Percentiles rank a stretch among this genome's conserved stretches.
Conservation (phyloP, 352 stramenopile genomes). For the Sclerospora graminicola region DNA sequence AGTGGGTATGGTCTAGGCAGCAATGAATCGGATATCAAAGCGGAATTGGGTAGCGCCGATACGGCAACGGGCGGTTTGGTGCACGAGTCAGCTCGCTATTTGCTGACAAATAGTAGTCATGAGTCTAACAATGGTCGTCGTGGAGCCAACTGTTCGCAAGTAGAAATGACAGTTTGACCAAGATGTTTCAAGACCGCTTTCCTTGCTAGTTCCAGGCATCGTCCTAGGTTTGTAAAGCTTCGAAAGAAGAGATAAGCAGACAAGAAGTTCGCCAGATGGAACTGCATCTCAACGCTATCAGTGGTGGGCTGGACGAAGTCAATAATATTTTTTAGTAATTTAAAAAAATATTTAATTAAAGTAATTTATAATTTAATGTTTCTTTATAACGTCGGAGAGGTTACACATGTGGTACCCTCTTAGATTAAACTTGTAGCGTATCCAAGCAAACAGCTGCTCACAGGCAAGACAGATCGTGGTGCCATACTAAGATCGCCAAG, state of each 20-base stretch:
- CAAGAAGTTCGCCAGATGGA: slow-evolving; percentile 65
- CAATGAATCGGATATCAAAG: slow-evolving; percentile 18
- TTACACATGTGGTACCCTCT: slow-evolving; percentile 59
- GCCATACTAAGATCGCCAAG: slow-evolving; percentile 75
- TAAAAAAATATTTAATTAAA: no score
- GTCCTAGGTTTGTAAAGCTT: slow-evolving; percentile 43
- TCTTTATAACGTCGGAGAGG: slow-evolving; percentile 73
- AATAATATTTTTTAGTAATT: no score
- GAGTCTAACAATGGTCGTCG: slow-evolving; percentile 20
- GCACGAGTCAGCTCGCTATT: slow-evolving; percentile 37
- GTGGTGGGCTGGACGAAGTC: slow-evolving; percentile 69
- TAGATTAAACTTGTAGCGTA: slow-evolving; percentile 75
- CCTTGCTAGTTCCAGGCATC: slow-evolving; percentile 45
- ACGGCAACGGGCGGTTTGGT: slow-evolving; percentile 47
- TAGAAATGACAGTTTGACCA: slow-evolving; percentile 49
- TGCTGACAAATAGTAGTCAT: slow-evolving; percentile 25
- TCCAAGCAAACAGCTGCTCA: slow-evolving; percentile 52
- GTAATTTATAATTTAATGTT: no score
- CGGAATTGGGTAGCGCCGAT: slow-evolving; percentile 20
- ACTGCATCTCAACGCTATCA: slow-evolving; percentile 73
- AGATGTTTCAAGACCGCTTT: slow-evolving; percentile 67
- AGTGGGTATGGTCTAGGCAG: slow-evolving; percentile 11
- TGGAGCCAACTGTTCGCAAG: slow-evolving; percentile 16
- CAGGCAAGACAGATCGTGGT: slow-evolving; percentile 50
- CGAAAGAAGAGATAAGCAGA: slow-evolving; percentile 60